Evolutionary conservation across 495 filamentous ascomycete species (phyloP), one percentile per base, ranked within the genome.

Genomic region (Penicillium canescens): DNA sequence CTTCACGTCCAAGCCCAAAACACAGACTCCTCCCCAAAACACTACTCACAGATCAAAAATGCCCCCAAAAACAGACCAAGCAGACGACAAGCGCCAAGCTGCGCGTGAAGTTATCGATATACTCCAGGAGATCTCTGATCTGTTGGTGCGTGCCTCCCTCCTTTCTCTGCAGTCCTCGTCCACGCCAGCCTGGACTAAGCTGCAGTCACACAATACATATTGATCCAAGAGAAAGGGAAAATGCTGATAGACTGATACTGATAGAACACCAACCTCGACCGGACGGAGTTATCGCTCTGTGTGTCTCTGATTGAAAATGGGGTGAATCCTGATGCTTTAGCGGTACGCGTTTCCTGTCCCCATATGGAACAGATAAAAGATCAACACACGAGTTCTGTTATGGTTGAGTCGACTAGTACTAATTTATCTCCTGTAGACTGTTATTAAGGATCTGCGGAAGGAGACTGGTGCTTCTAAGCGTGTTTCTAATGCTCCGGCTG

Each of bases 221-320:
- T 31, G 28, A 31, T 4, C 24, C 24, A 7, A 31, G 7, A 8
- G 28, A 31, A 0, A 31, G 9, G 4, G 7, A 7, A 9, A 10
- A 31, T 31, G 2, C 28, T 2, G 28, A 31, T 31, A 31, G 1
- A 1, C 18, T 18, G 18, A 18, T 18, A 18, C 1, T 31, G 6
- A 42, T 56, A 97, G 94, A 96, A 98, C 68, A 96, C 92, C 31
- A 80, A 94, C 57, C 84, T 98, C 28, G 91, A 96, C 69, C 84
- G 94, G 16, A 87, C 89, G 35, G 90, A 91, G 8, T 81, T 98
- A 11, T 96, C 92, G 8, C 86, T 95, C 49, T 98, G 94, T 65
- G 93, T 98, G 49, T 96, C 91, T 39, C 81, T 98, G 63, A 91
- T 98, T 55, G 94, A 98, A 72, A 97, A 97, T 69, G 95, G 95